phyloP scores from a whole-genome alignment of 2,329 filamentous ascomycete genomes.

The Nothophaeocryptopus gaeumannii region DNA sequence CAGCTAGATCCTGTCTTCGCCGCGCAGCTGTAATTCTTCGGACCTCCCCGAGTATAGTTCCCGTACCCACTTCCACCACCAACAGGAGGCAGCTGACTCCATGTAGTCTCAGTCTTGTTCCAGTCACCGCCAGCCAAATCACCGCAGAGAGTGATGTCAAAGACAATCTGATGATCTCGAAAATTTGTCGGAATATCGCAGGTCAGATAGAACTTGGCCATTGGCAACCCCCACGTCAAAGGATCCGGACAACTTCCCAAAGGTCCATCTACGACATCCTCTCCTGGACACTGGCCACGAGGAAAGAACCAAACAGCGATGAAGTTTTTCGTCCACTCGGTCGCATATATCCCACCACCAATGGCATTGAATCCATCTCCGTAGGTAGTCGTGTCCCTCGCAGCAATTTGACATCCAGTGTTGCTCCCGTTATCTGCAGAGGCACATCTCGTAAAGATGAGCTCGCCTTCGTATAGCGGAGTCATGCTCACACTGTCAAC shows the following conservation, averaged over 20 bases:
- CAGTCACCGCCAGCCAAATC: conserved; percentile 37
- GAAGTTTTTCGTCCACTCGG: conserved; percentile 26
- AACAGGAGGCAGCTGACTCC: not conserved
- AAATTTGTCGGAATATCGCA: conserved; percentile 38
- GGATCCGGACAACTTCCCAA: conserved; percentile 53
- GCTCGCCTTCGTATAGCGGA: conserved; percentile 70
- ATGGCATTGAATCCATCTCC: conserved; percentile 34
- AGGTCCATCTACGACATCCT: conserved; percentile 38
- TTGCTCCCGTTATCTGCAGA: conserved; percentile 42
- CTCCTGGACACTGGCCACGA: conserved; percentile 32
- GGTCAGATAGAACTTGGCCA: conserved; percentile 59
- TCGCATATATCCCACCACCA: conserved; percentile 47
- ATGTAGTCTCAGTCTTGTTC: conserved; percentile 18
- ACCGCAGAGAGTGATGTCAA: conserved; percentile 59
- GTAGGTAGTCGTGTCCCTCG: conserved; percentile 45
- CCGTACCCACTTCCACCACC: too few relatives aligned
- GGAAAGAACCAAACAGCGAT: conserved; percentile 38
- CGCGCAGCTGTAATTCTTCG: conserved; percentile 17
- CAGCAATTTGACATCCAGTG: conserved; percentile 40
- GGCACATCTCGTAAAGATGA: conserved; percentile 37
- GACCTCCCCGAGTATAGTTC: too few relatives aligned
- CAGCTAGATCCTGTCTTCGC: conserved; percentile 33
- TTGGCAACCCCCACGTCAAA: conserved; percentile 59
- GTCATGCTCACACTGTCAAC: conserved; percentile 48
- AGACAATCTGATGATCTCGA: conserved; percentile 48